Evolutionary conservation across 2,329 filamentous ascomycete species (phyloP), one percentile per base, ranked within the genome.

Genomic region (Fusarium equiseti): DNA sequence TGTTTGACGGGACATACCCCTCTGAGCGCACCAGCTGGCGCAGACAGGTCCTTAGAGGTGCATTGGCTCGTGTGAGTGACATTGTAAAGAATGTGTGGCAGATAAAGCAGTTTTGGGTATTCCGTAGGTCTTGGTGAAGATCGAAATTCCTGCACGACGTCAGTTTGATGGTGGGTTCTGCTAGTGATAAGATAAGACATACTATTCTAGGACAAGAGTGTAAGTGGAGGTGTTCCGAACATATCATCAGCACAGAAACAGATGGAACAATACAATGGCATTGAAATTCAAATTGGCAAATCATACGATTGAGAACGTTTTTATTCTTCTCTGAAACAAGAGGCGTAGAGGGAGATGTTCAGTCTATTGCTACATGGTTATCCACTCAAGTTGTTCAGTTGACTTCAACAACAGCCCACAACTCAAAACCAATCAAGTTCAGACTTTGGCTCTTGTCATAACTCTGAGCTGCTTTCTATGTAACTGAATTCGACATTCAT

Each of bases 111-210:
- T 38, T 40, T 43, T 45, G 55, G 29, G 20, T 48, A 32, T 52
- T 46, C 16, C 57, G 49, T 13, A 40, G 32, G 38, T 58, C 29
- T 16, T 4, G 54, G 31, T 50, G n/a, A 66, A 22, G 49, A 42
- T 48, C 68, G 46, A 75, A 70, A 71, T 71, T 71, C 66, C 46
- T 73, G 70, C 68, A 49, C 67, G 64, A 75, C 72, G 70, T 76
- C 73, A 73, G 74, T 72, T 73, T 55, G 45, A 32, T 50, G 32
- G 42, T 42, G 32, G 57, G 46, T 62, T 60, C 13, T 52, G 35
- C 10, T 46, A 20, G 44, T 45, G 73, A 75, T 75, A 75, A 73
- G 76, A 77, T 77, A 77, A 77, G 59, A 20, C 59, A 16, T 38
- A n/a, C 35, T 38, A 38, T 32, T 24, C 16, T 20, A 6, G 35